Evolutionary conservation across 2,329 filamentous ascomycete genomes (phyloP), one percentile per base, ranked within the genome.

Genomic region (Exophiala alcalophila): DNA sequence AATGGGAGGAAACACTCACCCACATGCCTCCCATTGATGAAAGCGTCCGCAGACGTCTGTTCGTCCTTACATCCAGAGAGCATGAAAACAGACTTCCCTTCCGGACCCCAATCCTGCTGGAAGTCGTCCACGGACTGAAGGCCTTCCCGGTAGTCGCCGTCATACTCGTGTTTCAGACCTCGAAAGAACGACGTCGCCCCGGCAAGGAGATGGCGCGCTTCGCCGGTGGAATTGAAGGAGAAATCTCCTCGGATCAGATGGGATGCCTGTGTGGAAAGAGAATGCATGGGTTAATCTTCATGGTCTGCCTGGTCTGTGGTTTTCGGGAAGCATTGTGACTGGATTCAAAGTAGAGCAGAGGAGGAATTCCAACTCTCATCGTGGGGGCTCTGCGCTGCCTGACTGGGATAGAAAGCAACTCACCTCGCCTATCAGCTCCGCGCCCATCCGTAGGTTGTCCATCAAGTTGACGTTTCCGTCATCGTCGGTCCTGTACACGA

Each of bases 381-480:
- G n/a, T n/a, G n/a, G n/a, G n/a, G n/a, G n/a, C n/a, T n/a, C n/a
- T n/a, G n/a, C n/a, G n/a, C n/a, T n/a, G n/a, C n/a, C n/a, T n/a
- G n/a, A n/a, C n/a, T n/a, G n/a, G n/a, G 11, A 2, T 15, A 12
- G 19, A 24, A 23, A 29, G 27, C 4, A 68, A 7, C 63, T 61
- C 2, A 76, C 78, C 33, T 73, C 71, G n/a, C 61, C 58, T 2
- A 76, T 61, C 14, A 81, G 65, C 11, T 64, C 60, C 2, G 72
- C 61, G 1, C 77, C 77, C 26, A 70, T 61, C 48, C 73, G 69
- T 21, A 80, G 53, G 32, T 77, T 77, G 57, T 80, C 72, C 42
- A 80, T 63, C 15, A 79, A 55, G 46, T 66, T 73, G 41, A 80
- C 66, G 43, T 77, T 74, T 27, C 77, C 77, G 8, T 78, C 71